Evolutionary conservation across 192 early-diverging fungal genomes (phyloP), one percentile per base, ranked within the genome.

Genomic region (Rhizophagus sp.): DNA sequence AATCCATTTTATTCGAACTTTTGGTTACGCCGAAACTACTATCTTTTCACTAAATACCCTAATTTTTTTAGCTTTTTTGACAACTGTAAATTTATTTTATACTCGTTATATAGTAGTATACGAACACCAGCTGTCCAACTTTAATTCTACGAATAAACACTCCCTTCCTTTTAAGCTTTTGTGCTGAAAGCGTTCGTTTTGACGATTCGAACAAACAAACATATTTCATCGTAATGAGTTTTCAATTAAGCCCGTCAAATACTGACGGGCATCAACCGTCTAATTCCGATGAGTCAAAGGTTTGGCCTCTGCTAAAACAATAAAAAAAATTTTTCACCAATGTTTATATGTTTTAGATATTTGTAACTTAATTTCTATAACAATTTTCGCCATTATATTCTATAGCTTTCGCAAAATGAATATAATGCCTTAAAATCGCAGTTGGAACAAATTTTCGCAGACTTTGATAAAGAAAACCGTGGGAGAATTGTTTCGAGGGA

Each of bases 401-500:
- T 57, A 57, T 57, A 57, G 50, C 13, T 57, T 57, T 57, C 50
- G 17, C 17, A 57, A 57, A 19, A 57, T 57, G 17, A 73, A 24
- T 72, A 66, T 64, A 27, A 64, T 27, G 65, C 65, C 19, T 25
- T 66, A 19, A 73, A 39, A 73, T 73, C 71, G 11, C 36, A 73
- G 36, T 47, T 73, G 33, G 36, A 47, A 17, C 34, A 49, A 25
- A 25, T 73, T 39, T 73, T 81, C 10, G 67, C 64, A 57, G 50
- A 78, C 13, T 72, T 76, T 72, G 76, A 79, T 73, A 61, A 76
- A 19, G 65, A 79, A 61, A 76, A 77, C 12, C 73, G 50, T n/a
- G 85, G 85, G 39, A 85, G 76, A 30, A 81, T 87, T 39, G 61
- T 72, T n/a, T 84, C 81, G 13, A 76, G 79, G 47, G 80, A 87